These are phyloP conservation scores for Rhododendron ovatum DNA, from an alignment of 148 eudicot genomes.

Conservation along the genomic window DNA sequence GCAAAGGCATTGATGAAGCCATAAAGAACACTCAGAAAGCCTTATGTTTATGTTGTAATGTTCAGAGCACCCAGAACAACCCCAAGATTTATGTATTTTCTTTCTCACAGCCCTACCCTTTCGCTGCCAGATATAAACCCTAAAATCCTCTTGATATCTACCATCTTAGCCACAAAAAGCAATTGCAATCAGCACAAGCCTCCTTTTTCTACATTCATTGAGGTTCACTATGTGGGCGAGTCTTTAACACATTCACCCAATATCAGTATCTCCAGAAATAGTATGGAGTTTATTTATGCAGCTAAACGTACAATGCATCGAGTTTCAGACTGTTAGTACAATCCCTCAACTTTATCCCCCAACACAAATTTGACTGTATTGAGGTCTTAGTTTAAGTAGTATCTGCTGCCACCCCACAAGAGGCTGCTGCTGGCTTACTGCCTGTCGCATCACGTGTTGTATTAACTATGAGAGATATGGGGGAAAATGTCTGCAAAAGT, in stretches of 20 bases:
- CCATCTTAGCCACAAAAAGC: neutral
- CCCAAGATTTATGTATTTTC: neutral
- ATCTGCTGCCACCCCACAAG: neutral
- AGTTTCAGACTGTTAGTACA: neutral
- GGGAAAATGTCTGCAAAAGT: neutral
- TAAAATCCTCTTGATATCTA: neutral
- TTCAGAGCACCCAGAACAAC: neutral
- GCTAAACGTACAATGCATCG: neutral
- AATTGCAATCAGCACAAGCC: neutral
- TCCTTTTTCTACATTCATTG: neutral
- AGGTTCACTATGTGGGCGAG: neutral
- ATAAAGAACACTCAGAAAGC: neutral
- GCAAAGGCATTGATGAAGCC: neutral
- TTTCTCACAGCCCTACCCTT: neutral
- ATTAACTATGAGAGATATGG: neutral
- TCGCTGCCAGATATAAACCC: neutral
- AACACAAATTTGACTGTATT: neutral
- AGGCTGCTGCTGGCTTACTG: neutral
- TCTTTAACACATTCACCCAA: neutral
- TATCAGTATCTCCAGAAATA: neutral
- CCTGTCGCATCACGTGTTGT: neutral
- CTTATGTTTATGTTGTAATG: neutral
- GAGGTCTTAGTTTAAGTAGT: neutral
- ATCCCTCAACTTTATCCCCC: neutral
- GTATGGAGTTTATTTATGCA: neutral